phyloP scores from a whole-genome alignment of 2,329 filamentous ascomycete genomes.

The Sarocladium strictum region DNA sequence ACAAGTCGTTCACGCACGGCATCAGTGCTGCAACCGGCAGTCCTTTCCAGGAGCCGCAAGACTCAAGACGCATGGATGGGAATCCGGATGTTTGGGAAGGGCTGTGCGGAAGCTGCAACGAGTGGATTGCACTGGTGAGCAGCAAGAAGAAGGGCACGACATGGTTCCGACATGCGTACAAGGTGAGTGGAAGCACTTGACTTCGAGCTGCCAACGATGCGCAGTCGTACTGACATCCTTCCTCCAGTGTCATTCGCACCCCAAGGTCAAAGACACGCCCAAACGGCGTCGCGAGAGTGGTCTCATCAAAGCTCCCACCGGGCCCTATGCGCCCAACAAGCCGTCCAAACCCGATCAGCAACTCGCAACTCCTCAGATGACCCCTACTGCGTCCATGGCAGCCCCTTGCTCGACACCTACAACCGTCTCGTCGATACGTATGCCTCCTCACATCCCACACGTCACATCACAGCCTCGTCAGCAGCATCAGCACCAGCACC shows the following conservation, averaged over 20 bases:
- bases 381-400: conserved; percentile 21
- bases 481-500: background rate
- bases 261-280: conserved; percentile 64
- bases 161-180: conserved; percentile 87
- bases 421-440: conserved; percentile 19
- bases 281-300: conserved; percentile 61
- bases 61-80: conserved; percentile 70
- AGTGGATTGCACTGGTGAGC: conserved; percentile 76
- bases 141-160: conserved; percentile 91
- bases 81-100: conserved; percentile 80
- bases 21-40: conserved; percentile 77
- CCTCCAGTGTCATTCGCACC: conserved; percentile 61
- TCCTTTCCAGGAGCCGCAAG: conserved; percentile 70
- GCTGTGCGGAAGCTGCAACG: conserved; percentile 69
- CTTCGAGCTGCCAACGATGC: background rate
- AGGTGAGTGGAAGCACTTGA: conserved; percentile 46
- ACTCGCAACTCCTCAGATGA: conserved; percentile 37
- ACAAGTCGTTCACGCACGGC: conserved; percentile 84
- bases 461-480: conserved; percentile 12
- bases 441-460: conserved; percentile 19
- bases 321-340: conserved; percentile 18
- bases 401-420: conserved; percentile 22
- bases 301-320: conserved; percentile 31
- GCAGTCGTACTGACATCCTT: background rate
- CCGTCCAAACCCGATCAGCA: conserved; percentile 10